phyloP scores from a whole-genome alignment of 1,139 yeast species.

The Suzukiozyma palmioleophila region DNA sequence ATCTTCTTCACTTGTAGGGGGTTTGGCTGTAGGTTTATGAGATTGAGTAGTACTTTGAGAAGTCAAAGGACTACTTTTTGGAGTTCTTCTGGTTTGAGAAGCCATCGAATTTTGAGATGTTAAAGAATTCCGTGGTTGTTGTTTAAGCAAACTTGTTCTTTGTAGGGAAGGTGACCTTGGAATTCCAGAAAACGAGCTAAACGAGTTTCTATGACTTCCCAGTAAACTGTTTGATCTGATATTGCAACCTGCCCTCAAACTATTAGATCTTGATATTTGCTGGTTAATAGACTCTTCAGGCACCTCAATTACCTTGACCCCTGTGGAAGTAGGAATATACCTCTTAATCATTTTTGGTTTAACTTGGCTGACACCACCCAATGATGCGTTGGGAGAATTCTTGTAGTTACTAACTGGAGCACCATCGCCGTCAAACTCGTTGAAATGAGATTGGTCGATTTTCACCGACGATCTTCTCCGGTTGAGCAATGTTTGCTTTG shows the following conservation, averaged over 20 bases:
- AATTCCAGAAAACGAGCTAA: constrained; percentile 7
- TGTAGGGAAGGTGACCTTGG: background rate
- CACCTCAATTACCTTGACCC: constrained; percentile 45
- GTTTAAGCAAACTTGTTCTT: background rate
- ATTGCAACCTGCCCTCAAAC: constrained; percentile 31
- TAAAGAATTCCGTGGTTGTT: background rate
- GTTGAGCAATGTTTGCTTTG: background rate
- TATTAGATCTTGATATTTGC: constrained; percentile 40
- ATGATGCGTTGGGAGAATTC: background rate
- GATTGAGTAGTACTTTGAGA: background rate
- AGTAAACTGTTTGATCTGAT: constrained; percentile 23
- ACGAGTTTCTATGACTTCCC: constrained; percentile 16
- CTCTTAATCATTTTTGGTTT: constrained; percentile 38
- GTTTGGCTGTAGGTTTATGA: background rate
- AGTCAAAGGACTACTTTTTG: no score
- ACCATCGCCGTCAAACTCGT: constrained; percentile 25
- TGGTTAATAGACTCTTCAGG: constrained; percentile 36
- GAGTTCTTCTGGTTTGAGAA: background rate
- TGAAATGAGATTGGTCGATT: constrained; percentile 26
- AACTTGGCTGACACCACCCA: background rate
- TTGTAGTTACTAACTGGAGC: constrained; percentile 16
- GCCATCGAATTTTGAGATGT: background rate
- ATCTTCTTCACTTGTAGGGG: background rate
- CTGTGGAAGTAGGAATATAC: constrained; percentile 46
- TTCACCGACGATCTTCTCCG: background rate